A percentile compares a stretch with the other conserved stretches of the same genome.
phyloP scores from a whole-genome alignment of 768 basidiomycete genomes.

The Mycena venus region DNA sequence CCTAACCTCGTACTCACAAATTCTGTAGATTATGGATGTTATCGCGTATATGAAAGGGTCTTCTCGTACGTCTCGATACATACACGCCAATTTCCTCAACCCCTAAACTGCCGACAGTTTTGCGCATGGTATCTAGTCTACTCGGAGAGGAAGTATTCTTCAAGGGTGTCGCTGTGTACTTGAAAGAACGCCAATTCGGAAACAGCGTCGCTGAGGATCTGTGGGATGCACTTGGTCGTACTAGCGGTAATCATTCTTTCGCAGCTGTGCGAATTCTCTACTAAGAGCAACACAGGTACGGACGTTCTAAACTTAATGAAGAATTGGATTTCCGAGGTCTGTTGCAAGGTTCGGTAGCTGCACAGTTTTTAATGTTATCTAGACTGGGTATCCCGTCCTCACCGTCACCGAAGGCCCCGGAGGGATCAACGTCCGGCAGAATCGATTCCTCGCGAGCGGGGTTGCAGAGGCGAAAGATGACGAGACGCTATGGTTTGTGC shows the following conservation, averaged over 20 bases:
- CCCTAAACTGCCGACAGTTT: slow-evolving; percentile 48
- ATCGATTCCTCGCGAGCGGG: slow-evolving; percentile 79
- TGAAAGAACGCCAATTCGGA: slow-evolving; percentile 74
- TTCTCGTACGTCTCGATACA: not conserved
- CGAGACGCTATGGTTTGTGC: slow-evolving; percentile 72
- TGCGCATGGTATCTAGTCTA: slow-evolving; percentile 75
- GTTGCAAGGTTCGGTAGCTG: slow-evolving; percentile 44
- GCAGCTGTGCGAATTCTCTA: no score
- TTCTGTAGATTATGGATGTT: not conserved
- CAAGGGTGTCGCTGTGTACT: slow-evolving; percentile 75
- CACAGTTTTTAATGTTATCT: slow-evolving; percentile 68
- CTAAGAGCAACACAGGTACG: not conserved
- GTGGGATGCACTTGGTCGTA: slow-evolving; percentile 73
- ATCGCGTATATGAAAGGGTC: slow-evolving; percentile 14
- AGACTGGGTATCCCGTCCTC: slow-evolving; percentile 81
- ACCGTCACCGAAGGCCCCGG: slow-evolving; percentile 69
- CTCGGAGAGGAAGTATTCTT: slow-evolving; percentile 77
- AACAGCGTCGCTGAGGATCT: slow-evolving; percentile 74
- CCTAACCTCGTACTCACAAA: not conserved
- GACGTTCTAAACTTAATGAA: slow-evolving; percentile 5
- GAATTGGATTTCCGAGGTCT: slow-evolving; percentile 13
- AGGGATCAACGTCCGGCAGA: slow-evolving; percentile 73
- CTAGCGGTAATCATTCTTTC: slow-evolving; percentile 48
- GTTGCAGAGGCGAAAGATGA: slow-evolving; percentile 74
- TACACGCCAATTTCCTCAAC: not conserved